Evolutionary conservation across 2,329 filamentous ascomycete species (phyloP), one percentile per base, ranked within the genome.

Genomic region (Emmonsia crescens): DNA sequence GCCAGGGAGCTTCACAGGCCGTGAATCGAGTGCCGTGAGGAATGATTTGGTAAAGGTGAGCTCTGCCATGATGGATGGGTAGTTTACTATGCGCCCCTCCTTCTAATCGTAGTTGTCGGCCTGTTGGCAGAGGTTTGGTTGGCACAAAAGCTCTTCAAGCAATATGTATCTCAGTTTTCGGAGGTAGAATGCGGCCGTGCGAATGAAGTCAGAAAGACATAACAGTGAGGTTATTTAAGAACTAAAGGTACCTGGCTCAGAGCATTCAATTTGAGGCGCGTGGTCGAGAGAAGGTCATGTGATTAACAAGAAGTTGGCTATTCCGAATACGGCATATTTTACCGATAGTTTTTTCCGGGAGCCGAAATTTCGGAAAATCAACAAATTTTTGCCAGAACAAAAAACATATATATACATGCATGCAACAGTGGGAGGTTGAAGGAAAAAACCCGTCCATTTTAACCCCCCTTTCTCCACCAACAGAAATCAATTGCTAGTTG

Each of bases 21-120:
- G 86, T 64, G 85, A 83, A 76, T 96, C 91, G 65, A 97, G 84
- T 27, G 85, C 83, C 59, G 86, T 80, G 68, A 99, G 85, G 76
- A 96, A 96, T 38, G 85, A 82, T 76, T 89, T 91, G 68, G 91
- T 88, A 75, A 96, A 97, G 58, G 85, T 79, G 64, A 92, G 77
- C 82, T 96, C 92, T n/a, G 88, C 82, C 88, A 92, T 92, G 66
- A 63, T 73, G 65, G 12, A 6, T 29, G 5, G 21, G 54, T 27
- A n/a, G 21, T 33, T 29, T n/a, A 33, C n/a, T 21, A 33, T 33
- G 29, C 12, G 14, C 46, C 16, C 27, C 56, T 24, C 40, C 19
- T 14, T 12, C 8, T 19, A 29, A 29, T 14, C 29, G 38, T 48
- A 31, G 14, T 12, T 29, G 21, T 16, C 19, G 38, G 33, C 5